Percentiles rank a stretch among this genome's conserved stretches.
phyloP scores from a whole-genome alignment of 2,329 filamentous ascomycete genomes.

The Aureobasidium leucospermi region DNA sequence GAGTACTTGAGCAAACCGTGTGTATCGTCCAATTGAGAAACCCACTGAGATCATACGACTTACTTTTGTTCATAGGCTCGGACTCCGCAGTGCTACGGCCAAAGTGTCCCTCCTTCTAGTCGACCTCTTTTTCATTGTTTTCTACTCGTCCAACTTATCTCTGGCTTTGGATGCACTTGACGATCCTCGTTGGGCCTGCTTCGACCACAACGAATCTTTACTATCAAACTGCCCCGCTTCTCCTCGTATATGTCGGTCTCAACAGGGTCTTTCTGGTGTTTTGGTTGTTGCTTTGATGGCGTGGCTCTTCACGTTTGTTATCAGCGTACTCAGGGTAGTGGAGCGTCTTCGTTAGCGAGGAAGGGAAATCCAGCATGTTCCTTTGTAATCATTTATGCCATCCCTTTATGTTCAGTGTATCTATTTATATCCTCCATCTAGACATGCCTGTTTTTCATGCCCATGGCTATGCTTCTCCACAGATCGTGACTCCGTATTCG shows the following conservation, averaged over 20 bases:
- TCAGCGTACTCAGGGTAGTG: constrained; percentile 50
- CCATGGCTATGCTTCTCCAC: neutral
- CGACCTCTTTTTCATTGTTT: constrained; percentile 94
- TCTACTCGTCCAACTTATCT: constrained; percentile 87
- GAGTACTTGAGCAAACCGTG: constrained; percentile 87
- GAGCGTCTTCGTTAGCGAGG: constrained; percentile 25
- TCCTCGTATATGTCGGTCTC: constrained; percentile 49
- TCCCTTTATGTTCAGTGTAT: neutral
- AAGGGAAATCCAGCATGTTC: neutral
- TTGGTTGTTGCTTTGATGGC: constrained; percentile 74
- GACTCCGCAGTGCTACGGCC: constrained; percentile 71
- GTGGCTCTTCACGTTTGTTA: constrained; percentile 85
- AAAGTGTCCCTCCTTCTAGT: constrained; percentile 87
- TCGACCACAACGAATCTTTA: constrained; percentile 20
- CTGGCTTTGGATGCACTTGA: constrained; percentile 79
- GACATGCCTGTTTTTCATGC: neutral
- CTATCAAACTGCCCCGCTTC: constrained; percentile 28
- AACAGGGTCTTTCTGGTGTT: constrained; percentile 68
- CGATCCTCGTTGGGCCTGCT: constrained; percentile 50
- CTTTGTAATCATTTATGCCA: constrained; percentile 7
- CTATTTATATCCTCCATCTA: constrained; percentile 5
- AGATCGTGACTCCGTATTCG: neutral
- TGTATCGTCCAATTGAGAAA: constrained; percentile 7
- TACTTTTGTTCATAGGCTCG: constrained; percentile 43
- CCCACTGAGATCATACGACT: neutral